Evolutionary conservation across 2,329 filamentous ascomycete genomes (phyloP).

Genomic region (Beauveria medogensis): DNA sequence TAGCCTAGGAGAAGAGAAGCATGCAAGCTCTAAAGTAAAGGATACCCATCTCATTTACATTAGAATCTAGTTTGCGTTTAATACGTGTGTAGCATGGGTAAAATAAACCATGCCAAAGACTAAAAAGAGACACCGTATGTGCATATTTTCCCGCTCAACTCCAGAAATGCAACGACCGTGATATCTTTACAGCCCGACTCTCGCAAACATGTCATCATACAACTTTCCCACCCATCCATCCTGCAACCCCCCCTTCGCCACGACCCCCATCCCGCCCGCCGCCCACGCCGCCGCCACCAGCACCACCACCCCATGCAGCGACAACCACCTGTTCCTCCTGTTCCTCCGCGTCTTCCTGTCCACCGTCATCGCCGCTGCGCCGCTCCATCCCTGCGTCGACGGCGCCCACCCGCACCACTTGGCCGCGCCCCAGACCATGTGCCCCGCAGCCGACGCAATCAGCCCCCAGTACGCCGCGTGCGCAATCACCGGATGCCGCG

Average conservation of each 20-base stretch:
- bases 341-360: conserved; percentile 44
- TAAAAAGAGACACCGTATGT: neutral
- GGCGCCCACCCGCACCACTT: conserved; percentile 67
- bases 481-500: conserved; percentile 58
- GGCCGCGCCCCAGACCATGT: conserved; percentile 80
- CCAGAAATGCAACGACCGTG: neutral
- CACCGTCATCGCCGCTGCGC: conserved; percentile 31
- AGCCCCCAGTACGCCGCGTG: conserved; percentile 62
- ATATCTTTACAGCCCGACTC: conserved; percentile 21
- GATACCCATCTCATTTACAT: neutral
- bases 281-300: conserved; percentile 64
- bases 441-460: conserved; percentile 59
- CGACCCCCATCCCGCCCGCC: conserved; percentile 68
- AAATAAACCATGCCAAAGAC: neutral
- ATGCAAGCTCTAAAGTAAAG: neutral
- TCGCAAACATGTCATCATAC: conserved; percentile 59
- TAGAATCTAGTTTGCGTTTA: neutral
- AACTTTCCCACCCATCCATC: conserved; percentile 72
- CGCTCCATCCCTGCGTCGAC: conserved; percentile 40
- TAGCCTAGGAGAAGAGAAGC: neutral
- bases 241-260: conserved; percentile 62
- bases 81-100: neutral
- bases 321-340: conserved; percentile 60
- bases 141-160: neutral
- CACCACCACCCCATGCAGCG: conserved; percentile 57